phyloP scores from a whole-genome alignment of 176 grass and related monocot species.

The Musa troglodytarum region DNA sequence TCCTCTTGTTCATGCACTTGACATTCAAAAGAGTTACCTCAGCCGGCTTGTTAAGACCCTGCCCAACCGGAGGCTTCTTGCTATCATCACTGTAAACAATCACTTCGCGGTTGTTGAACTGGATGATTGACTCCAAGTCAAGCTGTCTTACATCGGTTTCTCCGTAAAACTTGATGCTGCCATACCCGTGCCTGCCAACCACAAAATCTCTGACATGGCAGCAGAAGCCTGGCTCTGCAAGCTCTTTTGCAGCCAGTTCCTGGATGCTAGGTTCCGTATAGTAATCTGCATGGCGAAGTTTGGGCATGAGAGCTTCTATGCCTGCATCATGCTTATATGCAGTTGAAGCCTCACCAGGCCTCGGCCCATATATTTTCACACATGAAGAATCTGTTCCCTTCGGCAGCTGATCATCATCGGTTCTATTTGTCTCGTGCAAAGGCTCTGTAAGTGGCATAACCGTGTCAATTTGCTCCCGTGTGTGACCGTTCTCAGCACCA shows the following conservation, averaged over 20 bases:
- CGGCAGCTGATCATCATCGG: conserved; percentile 7
- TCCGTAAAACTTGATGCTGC: conserved; percentile 71
- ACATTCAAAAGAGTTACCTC: conserved; percentile 76
- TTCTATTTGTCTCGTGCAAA: conserved; percentile 27
- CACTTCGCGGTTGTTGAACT: conserved; percentile 84
- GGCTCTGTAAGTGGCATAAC: conserved; percentile 18
- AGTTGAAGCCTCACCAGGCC: conserved; percentile 12
- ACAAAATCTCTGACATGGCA: conserved; percentile 54
- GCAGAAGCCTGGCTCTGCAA: conserved; percentile 57
- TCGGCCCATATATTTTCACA: conserved; percentile 10
- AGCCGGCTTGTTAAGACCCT: conserved; percentile 75
- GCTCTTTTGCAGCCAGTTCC: conserved; percentile 80
- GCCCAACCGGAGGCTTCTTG: conserved; percentile 66
- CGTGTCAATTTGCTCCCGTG: conserved; percentile 13
- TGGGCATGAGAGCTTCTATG: conserved; percentile 50
- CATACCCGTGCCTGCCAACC: conserved; percentile 58
- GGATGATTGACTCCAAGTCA: conserved; percentile 54
- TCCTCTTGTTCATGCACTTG: conserved; percentile 74
- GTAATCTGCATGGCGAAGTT: conserved; percentile 59
- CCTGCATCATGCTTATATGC: conserved; percentile 26
- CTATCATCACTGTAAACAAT: conserved; percentile 72
- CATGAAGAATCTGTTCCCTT: conserved; percentile 11
- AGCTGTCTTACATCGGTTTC: conserved; percentile 65
- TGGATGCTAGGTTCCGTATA: conserved; percentile 57
- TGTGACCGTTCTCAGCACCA: conserved; percentile 14